Evolutionary conservation across 768 basidiomycete species (phyloP).

Genomic region (Neoboletus brunneissimus): DNA sequence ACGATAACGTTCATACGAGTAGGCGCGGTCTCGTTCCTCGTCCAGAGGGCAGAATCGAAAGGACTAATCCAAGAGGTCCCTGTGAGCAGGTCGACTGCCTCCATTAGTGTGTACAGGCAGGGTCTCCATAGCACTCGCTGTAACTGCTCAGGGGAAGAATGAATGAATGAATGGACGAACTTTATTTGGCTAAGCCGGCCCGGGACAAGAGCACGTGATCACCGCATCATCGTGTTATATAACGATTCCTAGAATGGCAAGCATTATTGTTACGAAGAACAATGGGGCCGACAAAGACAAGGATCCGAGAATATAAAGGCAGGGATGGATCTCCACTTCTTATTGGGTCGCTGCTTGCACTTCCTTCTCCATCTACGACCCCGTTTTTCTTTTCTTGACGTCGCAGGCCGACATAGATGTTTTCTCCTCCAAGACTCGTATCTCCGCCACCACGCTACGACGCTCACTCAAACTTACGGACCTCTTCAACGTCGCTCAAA

Average conservation of each 20-base stretch:
- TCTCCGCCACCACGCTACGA: slow-evolving; percentile 59
- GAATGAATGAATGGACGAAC: too few species aligned
- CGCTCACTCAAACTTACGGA: slow-evolving; percentile 38
- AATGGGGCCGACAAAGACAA: slow-evolving; percentile 16
- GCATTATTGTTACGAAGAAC: slow-evolving; percentile 32
- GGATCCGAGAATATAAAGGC: slow-evolving; percentile 26
- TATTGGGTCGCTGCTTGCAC: slow-evolving; percentile 8
- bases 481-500: slow-evolving; percentile 45
- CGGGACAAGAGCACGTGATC: neutral
- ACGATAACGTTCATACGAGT: too few species aligned
- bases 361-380: slow-evolving; percentile 13
- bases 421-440: slow-evolving; percentile 27
- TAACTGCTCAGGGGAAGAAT: too few species aligned
- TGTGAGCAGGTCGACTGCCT: too few species aligned
- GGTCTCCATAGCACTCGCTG: too few species aligned
- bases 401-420: slow-evolving; percentile 41
- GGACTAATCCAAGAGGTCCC: too few species aligned
- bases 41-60: too few species aligned
- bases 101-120: too few species aligned
- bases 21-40: too few species aligned
- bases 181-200: too few species aligned
- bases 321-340: slow-evolving; percentile 13
- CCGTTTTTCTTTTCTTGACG: slow-evolving; percentile 20
- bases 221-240: neutral
- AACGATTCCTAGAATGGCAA: slow-evolving; percentile 17